A percentile compares a stretch with the other conserved stretches of the same genome.
These are phyloP conservation scores for Aureobasidium sp. DNA, from an alignment of 2,329 filamentous ascomycete species.

Conservation along the genomic window DNA sequence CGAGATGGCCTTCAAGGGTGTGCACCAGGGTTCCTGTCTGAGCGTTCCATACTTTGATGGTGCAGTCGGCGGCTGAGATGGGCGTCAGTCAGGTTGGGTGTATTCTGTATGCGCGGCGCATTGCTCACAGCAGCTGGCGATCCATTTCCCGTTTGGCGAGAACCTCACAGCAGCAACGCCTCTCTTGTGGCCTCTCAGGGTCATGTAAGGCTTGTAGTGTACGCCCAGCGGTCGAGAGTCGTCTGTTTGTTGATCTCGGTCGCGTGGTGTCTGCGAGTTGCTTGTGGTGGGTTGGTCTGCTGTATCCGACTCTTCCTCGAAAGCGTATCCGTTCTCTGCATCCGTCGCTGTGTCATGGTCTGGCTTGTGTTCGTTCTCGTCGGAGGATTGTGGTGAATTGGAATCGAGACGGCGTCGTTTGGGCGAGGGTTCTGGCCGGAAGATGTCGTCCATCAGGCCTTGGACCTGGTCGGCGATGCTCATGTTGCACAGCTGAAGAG, in stretches of 20 bases:
- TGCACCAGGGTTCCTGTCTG: constrained; percentile 69
- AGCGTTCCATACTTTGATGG: constrained; percentile 85
- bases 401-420: constrained; percentile 13
- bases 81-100: background rate
- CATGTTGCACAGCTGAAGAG: background rate
- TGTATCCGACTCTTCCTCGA: constrained; percentile 10
- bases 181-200: constrained; percentile 67
- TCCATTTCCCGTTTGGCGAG: constrained; percentile 81
- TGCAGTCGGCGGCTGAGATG: constrained; percentile 61
- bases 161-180: constrained; percentile 80
- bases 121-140: constrained; percentile 66
- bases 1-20: constrained; percentile 86
- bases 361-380: background rate
- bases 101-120: background rate
- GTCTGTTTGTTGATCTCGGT: background rate
- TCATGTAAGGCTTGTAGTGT: constrained; percentile 60
- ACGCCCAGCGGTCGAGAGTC: constrained; percentile 29
- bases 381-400: constrained; percentile 1
- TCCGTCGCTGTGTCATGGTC: background rate
- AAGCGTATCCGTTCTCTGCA: constrained; percentile 14
- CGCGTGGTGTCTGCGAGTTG: background rate
- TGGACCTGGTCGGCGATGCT: constrained; percentile 12
- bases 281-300: background rate
- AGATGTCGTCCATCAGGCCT: constrained; percentile 1
- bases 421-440: constrained; percentile 7